A percentile compares a stretch with the other conserved stretches of the same genome.
Evolutionary conservation across 2,329 filamentous ascomycete genomes (phyloP).

Genomic region (Mycosphaerella sp.): DNA sequence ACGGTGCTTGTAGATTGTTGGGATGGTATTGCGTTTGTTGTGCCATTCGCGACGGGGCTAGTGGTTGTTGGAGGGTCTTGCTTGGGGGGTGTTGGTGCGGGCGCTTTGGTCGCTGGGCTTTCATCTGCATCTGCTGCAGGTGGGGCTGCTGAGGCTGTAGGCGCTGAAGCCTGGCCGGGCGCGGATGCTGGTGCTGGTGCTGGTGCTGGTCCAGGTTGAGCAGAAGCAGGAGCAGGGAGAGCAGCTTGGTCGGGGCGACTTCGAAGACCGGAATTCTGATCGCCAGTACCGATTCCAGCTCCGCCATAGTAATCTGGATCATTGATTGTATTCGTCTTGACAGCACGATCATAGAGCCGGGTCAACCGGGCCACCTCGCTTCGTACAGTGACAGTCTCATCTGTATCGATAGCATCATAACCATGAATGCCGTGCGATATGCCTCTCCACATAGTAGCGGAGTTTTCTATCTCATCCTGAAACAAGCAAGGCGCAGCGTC

Average conservation of each 20-base stretch:
- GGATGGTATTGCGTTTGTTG: neutral
- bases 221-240: conserved; percentile 5
- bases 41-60: neutral
- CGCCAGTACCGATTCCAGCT: conserved; percentile 24
- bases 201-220: conserved; percentile 9
- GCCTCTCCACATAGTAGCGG: conserved; percentile 41
- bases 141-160: conserved; percentile 4
- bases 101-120: conserved; percentile 26
- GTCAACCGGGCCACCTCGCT: conserved; percentile 35
- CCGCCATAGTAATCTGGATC: conserved; percentile 39
- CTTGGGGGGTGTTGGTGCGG: conserved; percentile 6
- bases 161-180: conserved; percentile 5
- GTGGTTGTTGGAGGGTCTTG: conserved; percentile 1
- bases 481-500: too few species aligned
- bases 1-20: neutral
- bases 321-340: conserved; percentile 36
- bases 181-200: neutral
- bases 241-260: conserved; percentile 17
- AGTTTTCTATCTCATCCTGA: conserved; percentile 38
- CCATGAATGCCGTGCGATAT: conserved; percentile 40
- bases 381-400: conserved; percentile 40
- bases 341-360: conserved; percentile 36
- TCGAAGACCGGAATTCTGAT: conserved; percentile 23
- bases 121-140: conserved; percentile 26
- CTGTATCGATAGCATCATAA: conserved; percentile 43